A percentile compares a stretch with the other conserved stretches of the same genome.
Conservation (phyloP, 202 grass and related monocot genomes). For the Eragrostis tef region DNA sequence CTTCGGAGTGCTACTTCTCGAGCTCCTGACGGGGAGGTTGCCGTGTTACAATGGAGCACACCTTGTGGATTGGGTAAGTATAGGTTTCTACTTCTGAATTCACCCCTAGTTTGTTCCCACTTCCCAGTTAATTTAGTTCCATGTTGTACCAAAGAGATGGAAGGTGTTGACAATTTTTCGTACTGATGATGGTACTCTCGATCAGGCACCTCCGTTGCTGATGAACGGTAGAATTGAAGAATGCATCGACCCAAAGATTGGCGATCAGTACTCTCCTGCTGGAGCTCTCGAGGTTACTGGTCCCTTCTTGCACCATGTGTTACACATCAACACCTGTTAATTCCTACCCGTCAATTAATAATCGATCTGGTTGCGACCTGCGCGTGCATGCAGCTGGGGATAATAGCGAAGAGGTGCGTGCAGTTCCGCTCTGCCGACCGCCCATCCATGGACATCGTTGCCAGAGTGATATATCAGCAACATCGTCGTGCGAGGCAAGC, state of each 20-base stretch:
- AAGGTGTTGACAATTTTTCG: too few species aligned
- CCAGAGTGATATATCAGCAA: slow-evolving; percentile 51
- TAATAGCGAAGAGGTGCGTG: slow-evolving; percentile 54
- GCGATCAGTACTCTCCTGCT: slow-evolving; percentile 45
- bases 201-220: slow-evolving; percentile 50
- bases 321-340: not conserved
- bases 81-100: too few species aligned
- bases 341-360: not conserved
- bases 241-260: slow-evolving; percentile 62
- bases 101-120: too few species aligned
- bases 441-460: slow-evolving; percentile 61
- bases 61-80: slow-evolving; percentile 60
- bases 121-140: too few species aligned
- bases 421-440: slow-evolving; percentile 48
- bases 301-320: not conserved
- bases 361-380: not conserved
- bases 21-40: slow-evolving; percentile 72
- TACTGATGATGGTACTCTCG: too few species aligned
- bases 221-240: slow-evolving; percentile 60
- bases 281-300: slow-evolving; percentile 54
- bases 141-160: too few species aligned
- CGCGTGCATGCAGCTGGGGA: slow-evolving; percentile 48
- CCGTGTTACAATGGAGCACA: slow-evolving; percentile 54
- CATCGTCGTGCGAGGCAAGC: slow-evolving; percentile 48
- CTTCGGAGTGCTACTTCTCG: slow-evolving; percentile 65